These are phyloP conservation scores for Sarcomyxa edulis DNA, from an alignment of 768 basidiomycete genomes.

Conservation along the genomic window DNA sequence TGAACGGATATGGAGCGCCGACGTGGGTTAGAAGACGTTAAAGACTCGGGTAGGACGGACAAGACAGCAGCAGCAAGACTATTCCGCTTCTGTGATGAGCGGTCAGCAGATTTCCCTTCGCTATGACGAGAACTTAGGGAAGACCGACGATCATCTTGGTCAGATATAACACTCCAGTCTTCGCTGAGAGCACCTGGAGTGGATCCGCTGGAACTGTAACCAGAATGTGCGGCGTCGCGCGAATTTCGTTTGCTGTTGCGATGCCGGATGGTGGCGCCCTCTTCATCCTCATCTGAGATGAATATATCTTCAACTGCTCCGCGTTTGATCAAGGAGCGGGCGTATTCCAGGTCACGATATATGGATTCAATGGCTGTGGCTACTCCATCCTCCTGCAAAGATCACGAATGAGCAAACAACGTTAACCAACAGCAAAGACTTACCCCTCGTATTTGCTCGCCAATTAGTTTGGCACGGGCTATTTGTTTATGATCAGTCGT, in stretches of 20 bases:
- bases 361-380: constrained; percentile 90
- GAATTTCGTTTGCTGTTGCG: neutral
- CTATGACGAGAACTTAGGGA: constrained; percentile 50
- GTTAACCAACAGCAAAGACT: constrained; percentile 12
- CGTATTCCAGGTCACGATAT: constrained; percentile 95
- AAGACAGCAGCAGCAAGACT: constrained; percentile 58
- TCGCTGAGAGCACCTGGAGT: constrained; percentile 56
- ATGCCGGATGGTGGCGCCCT: constrained; percentile 34
- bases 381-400: constrained; percentile 87
- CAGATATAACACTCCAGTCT: constrained; percentile 87
- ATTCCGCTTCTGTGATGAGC: constrained; percentile 47
- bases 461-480: constrained; percentile 74
- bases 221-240: constrained; percentile 26
- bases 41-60: constrained; percentile 54
- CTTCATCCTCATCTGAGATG: constrained; percentile 24
- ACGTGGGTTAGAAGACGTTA: constrained; percentile 35
- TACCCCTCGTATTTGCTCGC: constrained; percentile 84
- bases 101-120: constrained; percentile 27
- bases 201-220: constrained; percentile 54
- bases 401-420: neutral
- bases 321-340: constrained; percentile 78
- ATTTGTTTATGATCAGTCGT: constrained; percentile 90
- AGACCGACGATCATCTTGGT: constrained; percentile 49
- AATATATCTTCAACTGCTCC: constrained; percentile 25
- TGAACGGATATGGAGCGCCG: constrained; percentile 33